phyloP scores from a whole-genome alignment of 257 asterid genomes.

The Oldenlandia corymbosa region DNA sequence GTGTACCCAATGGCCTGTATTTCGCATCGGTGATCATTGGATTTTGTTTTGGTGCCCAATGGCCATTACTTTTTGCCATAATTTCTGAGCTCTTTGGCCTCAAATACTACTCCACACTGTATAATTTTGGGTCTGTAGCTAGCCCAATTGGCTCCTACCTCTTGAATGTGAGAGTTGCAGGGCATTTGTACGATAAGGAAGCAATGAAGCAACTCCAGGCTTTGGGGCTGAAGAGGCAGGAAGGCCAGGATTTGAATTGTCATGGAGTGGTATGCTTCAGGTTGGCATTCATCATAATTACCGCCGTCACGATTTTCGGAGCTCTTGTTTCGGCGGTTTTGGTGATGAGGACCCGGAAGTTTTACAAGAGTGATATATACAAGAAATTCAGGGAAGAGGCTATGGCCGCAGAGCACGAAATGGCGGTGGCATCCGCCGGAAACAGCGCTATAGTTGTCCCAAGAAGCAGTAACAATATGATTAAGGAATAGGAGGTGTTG shows the following conservation, averaged over 20 bases:
- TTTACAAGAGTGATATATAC: conserved; percentile 68
- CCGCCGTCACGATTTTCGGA: conserved; percentile 55
- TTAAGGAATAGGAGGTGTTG: not conserved
- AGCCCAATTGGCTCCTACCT: conserved; percentile 70
- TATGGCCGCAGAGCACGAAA: conserved; percentile 23
- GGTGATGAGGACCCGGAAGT: conserved; percentile 58
- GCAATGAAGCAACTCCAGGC: conserved; percentile 50
- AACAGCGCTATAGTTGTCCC: conserved; percentile 13
- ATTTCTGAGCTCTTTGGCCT: conserved; percentile 78
- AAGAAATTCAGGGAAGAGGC: conserved; percentile 48
- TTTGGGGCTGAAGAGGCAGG: conserved; percentile 19
- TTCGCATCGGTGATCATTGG: conserved; percentile 71
- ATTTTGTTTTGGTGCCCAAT: conserved; percentile 82
- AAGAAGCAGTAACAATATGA: too few species aligned
- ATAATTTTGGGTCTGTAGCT: conserved; percentile 73
- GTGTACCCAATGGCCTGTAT: conserved; percentile 54
- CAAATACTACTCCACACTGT: conserved; percentile 66
- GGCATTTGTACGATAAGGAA: conserved; percentile 62
- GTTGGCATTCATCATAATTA: conserved; percentile 56
- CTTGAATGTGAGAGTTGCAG: conserved; percentile 55
- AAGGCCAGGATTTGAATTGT: conserved; percentile 54
- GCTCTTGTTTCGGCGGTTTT: conserved; percentile 47
- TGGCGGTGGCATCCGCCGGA: conserved; percentile 9
- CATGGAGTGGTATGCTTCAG: conserved; percentile 47
- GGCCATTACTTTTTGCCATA: conserved; percentile 75